Percentiles rank a stretch among this genome's conserved stretches.
These are phyloP conservation scores for Boletus calvinii DNA, from an alignment of 1,284 basidiomycete genomes.

Conservation along the genomic window DNA sequence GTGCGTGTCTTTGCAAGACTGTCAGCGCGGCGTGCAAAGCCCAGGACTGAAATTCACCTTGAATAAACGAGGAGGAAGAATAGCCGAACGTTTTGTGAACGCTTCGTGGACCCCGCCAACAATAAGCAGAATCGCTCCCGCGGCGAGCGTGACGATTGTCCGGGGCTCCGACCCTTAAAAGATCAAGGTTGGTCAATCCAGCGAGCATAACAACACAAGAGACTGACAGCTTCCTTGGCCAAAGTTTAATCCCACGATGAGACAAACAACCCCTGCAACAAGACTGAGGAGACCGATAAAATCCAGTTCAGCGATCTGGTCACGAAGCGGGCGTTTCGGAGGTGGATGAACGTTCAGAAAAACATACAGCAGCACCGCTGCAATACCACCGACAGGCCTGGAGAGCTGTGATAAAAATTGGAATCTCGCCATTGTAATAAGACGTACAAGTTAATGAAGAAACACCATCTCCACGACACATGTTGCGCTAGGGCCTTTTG, in stretches of 20 bases:
- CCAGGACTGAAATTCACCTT: constrained; percentile 40
- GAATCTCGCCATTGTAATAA: background rate
- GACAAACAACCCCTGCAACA: constrained; percentile 67
- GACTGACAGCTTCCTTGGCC: constrained; percentile 63
- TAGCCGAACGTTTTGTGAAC: constrained; percentile 71
- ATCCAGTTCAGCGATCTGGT: constrained; percentile 71
- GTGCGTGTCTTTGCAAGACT: constrained; percentile 1
- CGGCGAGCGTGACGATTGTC: constrained; percentile 68
- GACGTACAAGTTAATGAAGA: constrained; percentile 68
- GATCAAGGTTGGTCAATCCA: too few species aligned
- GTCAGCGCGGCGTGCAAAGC: background rate
- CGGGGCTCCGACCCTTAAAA: constrained; percentile 39
- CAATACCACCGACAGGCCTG: constrained; percentile 74
- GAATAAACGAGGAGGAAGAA: constrained; percentile 81
- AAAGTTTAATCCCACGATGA: constrained; percentile 81
- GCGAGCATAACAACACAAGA: background rate
- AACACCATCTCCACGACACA: constrained; percentile 76
- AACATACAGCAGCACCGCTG: constrained; percentile 68
- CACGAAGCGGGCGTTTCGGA: constrained; percentile 50
- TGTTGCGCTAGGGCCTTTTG: constrained; percentile 64
- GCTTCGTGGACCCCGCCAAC: constrained; percentile 63
- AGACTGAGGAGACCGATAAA: constrained; percentile 72
- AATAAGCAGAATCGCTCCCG: constrained; percentile 62
- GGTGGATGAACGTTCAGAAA: constrained; percentile 82
- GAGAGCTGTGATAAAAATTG: background rate